phyloP scores from a whole-genome alignment of 345 rosid species.

The Eucalyptus viminalis region DNA sequence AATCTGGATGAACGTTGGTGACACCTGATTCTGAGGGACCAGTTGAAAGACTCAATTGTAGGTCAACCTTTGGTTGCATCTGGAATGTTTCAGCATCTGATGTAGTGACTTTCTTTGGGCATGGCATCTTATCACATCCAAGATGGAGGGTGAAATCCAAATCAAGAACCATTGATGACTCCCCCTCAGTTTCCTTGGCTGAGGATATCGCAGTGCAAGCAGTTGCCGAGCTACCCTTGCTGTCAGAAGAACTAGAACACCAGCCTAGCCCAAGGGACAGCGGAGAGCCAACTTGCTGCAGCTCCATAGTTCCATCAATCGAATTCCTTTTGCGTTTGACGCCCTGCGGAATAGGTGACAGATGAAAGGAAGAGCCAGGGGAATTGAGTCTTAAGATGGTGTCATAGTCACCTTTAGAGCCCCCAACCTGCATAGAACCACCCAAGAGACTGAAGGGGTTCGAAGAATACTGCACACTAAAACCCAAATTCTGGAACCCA shows the following conservation, averaged over 20 bases:
- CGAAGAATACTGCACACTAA: constrained; percentile 31
- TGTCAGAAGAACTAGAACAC: constrained; percentile 82
- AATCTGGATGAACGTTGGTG: constrained; percentile 30
- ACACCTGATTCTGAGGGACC: constrained; percentile 62
- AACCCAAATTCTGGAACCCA: constrained; percentile 30
- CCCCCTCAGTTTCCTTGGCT: constrained; percentile 77
- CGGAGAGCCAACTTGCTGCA: constrained; percentile 37
- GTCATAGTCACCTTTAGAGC: constrained; percentile 29
- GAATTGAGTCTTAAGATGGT: constrained; percentile 71
- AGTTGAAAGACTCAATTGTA: constrained; percentile 72
- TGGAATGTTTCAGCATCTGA: constrained; percentile 17
- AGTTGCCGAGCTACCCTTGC: constrained; percentile 81
- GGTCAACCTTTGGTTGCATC: constrained; percentile 37
- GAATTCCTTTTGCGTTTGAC: constrained; percentile 60
- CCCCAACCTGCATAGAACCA: constrained; percentile 32
- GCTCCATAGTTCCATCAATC: constrained; percentile 28
- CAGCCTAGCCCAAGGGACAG: constrained; percentile 71
- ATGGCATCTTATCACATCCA: constrained; percentile 39
- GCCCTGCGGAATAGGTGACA: constrained; percentile 28
- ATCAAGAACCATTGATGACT: constrained; percentile 75
- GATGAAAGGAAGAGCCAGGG: constrained; percentile 32
- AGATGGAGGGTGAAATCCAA: constrained; percentile 80
- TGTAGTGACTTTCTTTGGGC: constrained; percentile 20
- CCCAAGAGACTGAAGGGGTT: constrained; percentile 44
- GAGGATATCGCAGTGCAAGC: constrained; percentile 64